phyloP scores from a whole-genome alignment of 1,284 basidiomycete genomes.

The Malassezia globosa region DNA sequence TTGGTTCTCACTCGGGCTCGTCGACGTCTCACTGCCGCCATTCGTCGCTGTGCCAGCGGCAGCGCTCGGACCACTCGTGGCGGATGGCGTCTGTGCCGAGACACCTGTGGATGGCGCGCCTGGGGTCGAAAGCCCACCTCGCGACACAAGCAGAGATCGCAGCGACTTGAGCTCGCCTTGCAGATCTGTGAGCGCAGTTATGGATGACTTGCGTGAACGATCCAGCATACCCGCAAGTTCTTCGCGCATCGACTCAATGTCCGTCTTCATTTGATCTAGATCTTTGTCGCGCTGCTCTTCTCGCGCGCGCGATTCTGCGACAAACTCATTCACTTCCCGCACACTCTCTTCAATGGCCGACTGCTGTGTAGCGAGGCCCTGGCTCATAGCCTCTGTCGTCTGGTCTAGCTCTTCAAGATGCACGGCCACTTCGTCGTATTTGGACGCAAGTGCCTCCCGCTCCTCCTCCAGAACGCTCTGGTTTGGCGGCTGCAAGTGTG shows the following conservation, averaged over 20 bases:
- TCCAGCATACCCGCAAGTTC: conserved; percentile 93
- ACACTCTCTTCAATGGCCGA: conserved; percentile 66
- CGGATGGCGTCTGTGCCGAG: neutral
- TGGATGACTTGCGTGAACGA: conserved; percentile 65
- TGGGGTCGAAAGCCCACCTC: conserved; percentile 50
- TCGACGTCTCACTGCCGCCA: conserved; percentile 22
- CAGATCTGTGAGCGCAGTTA: conserved; percentile 61
- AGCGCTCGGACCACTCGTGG: neutral
- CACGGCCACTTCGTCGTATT: conserved; percentile 80
- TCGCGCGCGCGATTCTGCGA: conserved; percentile 64
- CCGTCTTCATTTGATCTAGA: conserved; percentile 63
- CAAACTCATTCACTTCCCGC: conserved; percentile 65
- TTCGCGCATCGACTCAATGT: conserved; percentile 60
- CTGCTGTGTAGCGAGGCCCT: conserved; percentile 70
- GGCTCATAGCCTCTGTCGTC: conserved; percentile 62
- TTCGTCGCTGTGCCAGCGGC: conserved; percentile 11
- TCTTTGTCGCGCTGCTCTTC: conserved; percentile 73
- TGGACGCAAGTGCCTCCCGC: conserved; percentile 68
- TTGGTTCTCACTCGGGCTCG: too few relatives aligned
- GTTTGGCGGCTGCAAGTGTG: conserved; percentile 80
- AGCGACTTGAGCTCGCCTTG: conserved; percentile 90
- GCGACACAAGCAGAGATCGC: conserved; percentile 77
- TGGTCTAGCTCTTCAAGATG: conserved; percentile 63
- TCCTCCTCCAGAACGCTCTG: conserved; percentile 81
- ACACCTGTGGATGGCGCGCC: neutral